Evolutionary conservation across 2,329 filamentous ascomycete genomes (phyloP), one percentile per base, ranked within the genome.

Genomic region (Stylonectria norvegica): DNA sequence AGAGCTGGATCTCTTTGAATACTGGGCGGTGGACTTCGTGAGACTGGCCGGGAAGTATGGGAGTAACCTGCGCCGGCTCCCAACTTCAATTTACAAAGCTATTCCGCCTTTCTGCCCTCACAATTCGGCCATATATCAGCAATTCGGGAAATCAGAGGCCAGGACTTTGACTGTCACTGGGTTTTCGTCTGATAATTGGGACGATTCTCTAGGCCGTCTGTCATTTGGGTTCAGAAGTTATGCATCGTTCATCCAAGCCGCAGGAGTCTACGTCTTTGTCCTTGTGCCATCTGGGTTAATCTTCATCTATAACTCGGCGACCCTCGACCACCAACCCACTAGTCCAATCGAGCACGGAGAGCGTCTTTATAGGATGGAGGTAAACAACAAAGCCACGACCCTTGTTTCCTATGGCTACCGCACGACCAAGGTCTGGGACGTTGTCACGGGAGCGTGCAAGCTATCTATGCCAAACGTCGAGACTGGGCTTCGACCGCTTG

Each of bases 101-200:
- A n/a, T n/a, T n/a, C n/a, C n/a, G n/a, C n/a, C n/a, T n/a, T n/a
- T n/a, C 18, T 70, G 66, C 43, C 66, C 68, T 0, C 27, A 37
- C 5, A 48, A 52, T 16, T 67, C 67, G 6, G 47, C 55, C 2
- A 60, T 68, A 4, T 58, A 60, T 38, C 50, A 57, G 33, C 50
- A 57, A 7, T 68, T 67, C 41, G 52, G 55, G 1, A 40, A 50
- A 31, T 22, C 20, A 15, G 52, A 57, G 22, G 20, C n/a, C 4
- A 44, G 32, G n/a, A 32, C n/a, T 2, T 34, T 59, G 5, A 9
- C 18, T 0, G 37, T 61, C 0, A 45, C 38, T 2, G 52, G 54
- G 0, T 27, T 45, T 11, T 45, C 48, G 3, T 16, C 14, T 11
- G 5, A 36, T 1, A 43, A 20, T 0, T 62, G 60, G 59, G 54